Percentiles rank a stretch among this genome's conserved stretches.
phyloP scores from a whole-genome alignment of 441 rosid species.

The Adansonia rubrostipa region DNA sequence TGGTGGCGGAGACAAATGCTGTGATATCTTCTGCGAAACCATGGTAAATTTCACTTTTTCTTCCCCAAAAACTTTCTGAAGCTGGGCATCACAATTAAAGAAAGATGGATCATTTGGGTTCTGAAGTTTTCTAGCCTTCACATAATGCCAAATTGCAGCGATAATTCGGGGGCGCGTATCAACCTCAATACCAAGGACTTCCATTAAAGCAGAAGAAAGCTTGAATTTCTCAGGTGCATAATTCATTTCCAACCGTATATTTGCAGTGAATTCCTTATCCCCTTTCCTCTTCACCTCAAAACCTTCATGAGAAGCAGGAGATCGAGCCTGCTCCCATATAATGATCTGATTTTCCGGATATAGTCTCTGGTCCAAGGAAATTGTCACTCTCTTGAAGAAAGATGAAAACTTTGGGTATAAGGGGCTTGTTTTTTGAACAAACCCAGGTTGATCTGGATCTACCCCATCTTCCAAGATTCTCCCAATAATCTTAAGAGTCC shows the following conservation, averaged over 20 bases:
- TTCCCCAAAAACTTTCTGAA: slow-evolving; percentile 88
- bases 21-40: slow-evolving; percentile 87
- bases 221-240: slow-evolving; percentile 86
- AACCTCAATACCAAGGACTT: slow-evolving; percentile 92
- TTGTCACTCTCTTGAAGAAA: slow-evolving; percentile 87
- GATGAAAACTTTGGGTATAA: slow-evolving; percentile 77
- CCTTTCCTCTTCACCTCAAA: slow-evolving; percentile 98
- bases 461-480: slow-evolving; percentile 90
- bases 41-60: slow-evolving; percentile 77
- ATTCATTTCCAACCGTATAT: slow-evolving; percentile 86
- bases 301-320: slow-evolving; percentile 90
- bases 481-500: slow-evolving; percentile 93
- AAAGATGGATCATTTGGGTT: slow-evolving; percentile 82
- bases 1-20: slow-evolving; percentile 75
- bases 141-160: slow-evolving; percentile 94
- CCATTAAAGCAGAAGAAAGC: slow-evolving; percentile 83
- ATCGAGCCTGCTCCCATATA: slow-evolving; percentile 85
- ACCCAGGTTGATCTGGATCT: slow-evolving; percentile 81
- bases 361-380: slow-evolving; percentile 82
- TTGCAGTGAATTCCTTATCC: slow-evolving; percentile 76
- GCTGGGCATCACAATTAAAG: slow-evolving; percentile 85
- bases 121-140: slow-evolving; percentile 91
- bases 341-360: slow-evolving; percentile 86
- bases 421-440: slow-evolving; percentile 64
- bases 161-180: slow-evolving; percentile 90